phyloP scores from a whole-genome alignment of 805 yeast species.

The Schwanniomyces vanrijiae region DNA sequence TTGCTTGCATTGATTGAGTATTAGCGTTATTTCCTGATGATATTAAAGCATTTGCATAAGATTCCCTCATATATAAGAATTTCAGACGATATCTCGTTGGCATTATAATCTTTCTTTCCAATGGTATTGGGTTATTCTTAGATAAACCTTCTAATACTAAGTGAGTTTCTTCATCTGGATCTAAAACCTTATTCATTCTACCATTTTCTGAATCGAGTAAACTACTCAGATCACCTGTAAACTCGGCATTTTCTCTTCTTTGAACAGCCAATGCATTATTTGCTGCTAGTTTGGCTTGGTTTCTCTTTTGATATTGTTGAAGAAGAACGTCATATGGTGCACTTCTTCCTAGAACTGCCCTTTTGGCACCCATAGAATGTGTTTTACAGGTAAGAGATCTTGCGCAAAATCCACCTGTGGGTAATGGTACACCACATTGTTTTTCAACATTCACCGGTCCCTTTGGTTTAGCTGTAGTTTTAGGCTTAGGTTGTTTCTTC shows the following conservation, averaged over 20 bases:
- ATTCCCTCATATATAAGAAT: slow-evolving; percentile 86
- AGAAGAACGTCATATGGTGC: slow-evolving; percentile 87
- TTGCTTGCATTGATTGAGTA: slow-evolving; percentile 12
- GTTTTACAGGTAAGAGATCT: slow-evolving; percentile 95
- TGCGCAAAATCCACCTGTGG: slow-evolving; percentile 95
- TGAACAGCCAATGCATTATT: slow-evolving; percentile 79
- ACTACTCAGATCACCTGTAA: slow-evolving; percentile 25
- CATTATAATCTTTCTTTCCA: slow-evolving; percentile 70
- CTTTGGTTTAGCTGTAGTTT: slow-evolving; percentile 56
- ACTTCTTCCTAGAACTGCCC: slow-evolving; percentile 91
- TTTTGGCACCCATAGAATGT: slow-evolving; percentile 97
- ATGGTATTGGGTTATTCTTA: slow-evolving; percentile 76
- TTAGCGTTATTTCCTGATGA: slow-evolving; percentile 56
- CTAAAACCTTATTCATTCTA: slow-evolving; percentile 46
- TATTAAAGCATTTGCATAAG: slow-evolving; percentile 83
- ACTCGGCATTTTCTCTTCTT: slow-evolving; percentile 63
- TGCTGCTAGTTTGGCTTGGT: slow-evolving; percentile 87
- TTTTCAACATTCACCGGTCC: slow-evolving; percentile 88
- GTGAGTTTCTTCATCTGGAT: slow-evolving; percentile 91
- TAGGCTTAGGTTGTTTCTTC: slow-evolving; percentile 35
- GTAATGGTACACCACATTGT: slow-evolving; percentile 94
- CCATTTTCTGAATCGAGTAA: slow-evolving; percentile 29
- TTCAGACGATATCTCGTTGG: slow-evolving; percentile 71
- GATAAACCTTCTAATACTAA: slow-evolving; percentile 88
- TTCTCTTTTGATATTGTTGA: slow-evolving; percentile 87